Conservation (phyloP, 495 filamentous ascomycete species). For the Podospora comata region DNA sequence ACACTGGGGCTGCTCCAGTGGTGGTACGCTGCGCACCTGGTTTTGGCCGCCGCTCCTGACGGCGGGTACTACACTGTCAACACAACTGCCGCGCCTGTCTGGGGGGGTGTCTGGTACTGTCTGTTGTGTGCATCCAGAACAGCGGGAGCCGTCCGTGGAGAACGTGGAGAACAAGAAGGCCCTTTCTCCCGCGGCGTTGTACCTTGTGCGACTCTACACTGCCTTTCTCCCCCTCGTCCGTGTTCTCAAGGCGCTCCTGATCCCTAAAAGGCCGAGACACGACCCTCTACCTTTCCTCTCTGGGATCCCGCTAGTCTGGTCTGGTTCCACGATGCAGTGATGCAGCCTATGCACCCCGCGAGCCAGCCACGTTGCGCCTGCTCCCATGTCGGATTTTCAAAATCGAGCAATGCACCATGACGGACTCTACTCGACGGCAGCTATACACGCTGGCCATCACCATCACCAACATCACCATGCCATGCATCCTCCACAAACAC, state of each 20-base stretch:
- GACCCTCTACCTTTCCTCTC: slow-evolving; percentile 23
- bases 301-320: slow-evolving; percentile 30
- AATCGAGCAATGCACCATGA: slow-evolving; percentile 35
- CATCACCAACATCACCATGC: slow-evolving; percentile 23
- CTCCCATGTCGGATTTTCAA: slow-evolving; percentile 35
- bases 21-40: slow-evolving; percentile 24
- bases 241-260: slow-evolving; percentile 21
- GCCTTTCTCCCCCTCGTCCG: background rate
- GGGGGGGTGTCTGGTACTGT: background rate
- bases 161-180: slow-evolving; percentile 26
- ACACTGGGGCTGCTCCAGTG: background rate
- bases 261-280: slow-evolving; percentile 24
- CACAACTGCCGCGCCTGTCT: slow-evolving; percentile 31
- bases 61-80: slow-evolving; percentile 25
- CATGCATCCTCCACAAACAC: slow-evolving; percentile 20
- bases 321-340: slow-evolving; percentile 37
- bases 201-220: slow-evolving; percentile 13
- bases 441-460: slow-evolving; percentile 23
- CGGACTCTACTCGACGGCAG: slow-evolving; percentile 22
- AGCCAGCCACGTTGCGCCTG: slow-evolving; percentile 31
- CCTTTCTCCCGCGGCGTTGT: slow-evolving; percentile 24
- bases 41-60: slow-evolving; percentile 22
- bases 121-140: slow-evolving; percentile 22
- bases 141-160: slow-evolving; percentile 23
- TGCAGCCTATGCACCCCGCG: slow-evolving; percentile 33